These are phyloP conservation scores for Chondrostereum purpureum DNA, from an alignment of 1,284 basidiomycete species.

Conservation along the genomic window DNA sequence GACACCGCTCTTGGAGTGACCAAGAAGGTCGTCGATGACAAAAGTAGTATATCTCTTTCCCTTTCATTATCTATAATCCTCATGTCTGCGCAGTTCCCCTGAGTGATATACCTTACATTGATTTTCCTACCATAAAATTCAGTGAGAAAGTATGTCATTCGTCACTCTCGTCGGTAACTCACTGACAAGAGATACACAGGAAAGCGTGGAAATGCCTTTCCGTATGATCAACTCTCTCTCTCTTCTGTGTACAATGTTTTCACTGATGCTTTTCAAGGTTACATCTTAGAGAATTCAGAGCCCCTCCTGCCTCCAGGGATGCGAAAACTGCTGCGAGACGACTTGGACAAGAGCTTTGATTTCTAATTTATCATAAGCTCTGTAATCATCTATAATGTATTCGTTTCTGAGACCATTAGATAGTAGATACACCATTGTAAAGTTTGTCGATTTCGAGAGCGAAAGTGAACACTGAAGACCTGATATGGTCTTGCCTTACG, in stretches of 20 bases:
- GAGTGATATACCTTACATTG: slow-evolving; percentile 67
- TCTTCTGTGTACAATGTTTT: not conserved
- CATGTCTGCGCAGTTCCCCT: slow-evolving; percentile 43
- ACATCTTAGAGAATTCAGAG: slow-evolving; percentile 48
- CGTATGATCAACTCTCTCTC: slow-evolving; percentile 41
- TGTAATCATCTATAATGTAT: too few relatives aligned
- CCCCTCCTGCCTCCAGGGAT: slow-evolving; percentile 87
- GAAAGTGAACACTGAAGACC: too few relatives aligned
- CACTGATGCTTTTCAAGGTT: slow-evolving; percentile 34
- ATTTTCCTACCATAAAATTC: slow-evolving; percentile 84
- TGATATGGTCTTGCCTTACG: too few relatives aligned
- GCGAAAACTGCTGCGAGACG: slow-evolving; percentile 76
- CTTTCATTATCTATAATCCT: not conserved
- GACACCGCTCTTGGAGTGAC: slow-evolving; percentile 95
- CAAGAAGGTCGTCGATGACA: slow-evolving; percentile 80
- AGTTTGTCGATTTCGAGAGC: too few relatives aligned
- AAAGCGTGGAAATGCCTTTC: slow-evolving; percentile 95
- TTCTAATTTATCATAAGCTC: too few relatives aligned
- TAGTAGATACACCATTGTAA: too few relatives aligned
- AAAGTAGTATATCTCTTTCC: slow-evolving; percentile 35
- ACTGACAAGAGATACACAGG: slow-evolving; percentile 32
- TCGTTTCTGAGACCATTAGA: too few relatives aligned
- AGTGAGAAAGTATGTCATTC: slow-evolving; percentile 34
- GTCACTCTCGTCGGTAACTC: not conserved
- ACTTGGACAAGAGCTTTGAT: slow-evolving; percentile 84